phyloP scores from a whole-genome alignment of 768 basidiomycete genomes.

The Termitomyces sp. region DNA sequence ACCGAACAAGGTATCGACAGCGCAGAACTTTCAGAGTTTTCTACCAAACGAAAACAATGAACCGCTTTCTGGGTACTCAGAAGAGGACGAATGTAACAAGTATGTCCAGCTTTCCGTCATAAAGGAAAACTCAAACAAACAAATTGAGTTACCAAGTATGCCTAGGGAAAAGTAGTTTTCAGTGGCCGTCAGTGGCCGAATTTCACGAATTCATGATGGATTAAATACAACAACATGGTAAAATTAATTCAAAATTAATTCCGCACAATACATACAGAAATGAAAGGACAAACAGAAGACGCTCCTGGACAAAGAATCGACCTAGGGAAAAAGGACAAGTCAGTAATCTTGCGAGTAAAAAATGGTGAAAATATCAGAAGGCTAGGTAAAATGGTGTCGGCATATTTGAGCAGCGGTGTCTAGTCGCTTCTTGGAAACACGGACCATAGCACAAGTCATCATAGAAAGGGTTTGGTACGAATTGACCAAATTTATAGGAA shows the following conservation, averaged over 20 bases:
- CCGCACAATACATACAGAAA: neutral
- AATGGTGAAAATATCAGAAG: conserved; percentile 40
- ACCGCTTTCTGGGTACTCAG: neutral
- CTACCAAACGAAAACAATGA: neutral
- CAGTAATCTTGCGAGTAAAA: neutral
- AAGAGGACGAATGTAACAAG: neutral
- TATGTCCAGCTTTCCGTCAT: neutral
- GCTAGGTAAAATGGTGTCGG: conserved; percentile 66
- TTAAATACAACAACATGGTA: too few species aligned
- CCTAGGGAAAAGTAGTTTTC: too few species aligned
- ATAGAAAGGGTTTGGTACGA: conserved; percentile 31
- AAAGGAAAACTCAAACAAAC: neutral
- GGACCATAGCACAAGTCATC: conserved; percentile 74
- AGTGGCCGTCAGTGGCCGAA: too few species aligned
- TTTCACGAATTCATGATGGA: too few species aligned
- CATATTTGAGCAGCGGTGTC: conserved; percentile 74
- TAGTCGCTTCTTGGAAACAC: conserved; percentile 91
- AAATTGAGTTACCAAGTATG: neutral
- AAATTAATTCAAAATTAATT: neutral
- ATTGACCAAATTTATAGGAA: neutral
- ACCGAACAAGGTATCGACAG: neutral
- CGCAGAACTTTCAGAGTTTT: neutral
- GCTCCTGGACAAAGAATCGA: neutral
- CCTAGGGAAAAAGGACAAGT: neutral
- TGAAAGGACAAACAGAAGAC: neutral